Evolutionary conservation across 2,329 filamentous ascomycete genomes (phyloP).

Genomic region (Blastomyces parvus): DNA sequence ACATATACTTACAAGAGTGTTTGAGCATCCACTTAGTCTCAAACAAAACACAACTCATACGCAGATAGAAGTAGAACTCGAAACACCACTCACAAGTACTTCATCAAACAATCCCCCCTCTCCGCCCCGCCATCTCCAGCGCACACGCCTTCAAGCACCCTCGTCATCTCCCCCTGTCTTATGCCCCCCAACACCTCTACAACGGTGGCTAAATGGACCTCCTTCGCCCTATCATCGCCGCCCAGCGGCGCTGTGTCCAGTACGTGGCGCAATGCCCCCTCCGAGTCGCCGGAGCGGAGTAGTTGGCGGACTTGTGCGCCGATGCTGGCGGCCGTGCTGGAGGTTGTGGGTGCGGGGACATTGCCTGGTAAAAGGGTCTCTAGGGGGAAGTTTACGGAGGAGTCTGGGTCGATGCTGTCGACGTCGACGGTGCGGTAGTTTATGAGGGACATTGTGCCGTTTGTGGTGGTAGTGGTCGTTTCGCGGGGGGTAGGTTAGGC

Average conservation of each 20-base stretch:
- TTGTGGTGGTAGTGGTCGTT: slow-evolving; percentile 7
- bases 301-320: slow-evolving; percentile 78
- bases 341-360: slow-evolving; percentile 57
- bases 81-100: slow-evolving; percentile 67
- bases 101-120: slow-evolving; percentile 87
- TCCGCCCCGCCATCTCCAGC: slow-evolving; percentile 69
- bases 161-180: slow-evolving; percentile 90
- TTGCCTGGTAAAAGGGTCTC: slow-evolving; percentile 69
- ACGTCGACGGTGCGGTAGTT: slow-evolving; percentile 88
- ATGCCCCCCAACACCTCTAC: slow-evolving; percentile 93
- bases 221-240: slow-evolving; percentile 50
- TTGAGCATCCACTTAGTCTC: not conserved
- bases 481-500: not conserved
- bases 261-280: slow-evolving; percentile 75
- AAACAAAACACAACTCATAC: not conserved
- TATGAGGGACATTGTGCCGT: slow-evolving; percentile 36
- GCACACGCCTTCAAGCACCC: slow-evolving; percentile 74
- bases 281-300: slow-evolving; percentile 72
- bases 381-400: slow-evolving; percentile 81
- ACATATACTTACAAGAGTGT: slow-evolving; percentile 3
- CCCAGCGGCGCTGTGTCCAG: slow-evolving; percentile 72
- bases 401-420: slow-evolving; percentile 82
- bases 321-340: slow-evolving; percentile 67
- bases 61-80: not conserved
- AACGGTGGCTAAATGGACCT: slow-evolving; percentile 77